Evolutionary conservation across 371 early-diverging fungal genomes (phyloP), one percentile per base, ranked within the genome.

Genomic region (Funneliformis caledonium): DNA sequence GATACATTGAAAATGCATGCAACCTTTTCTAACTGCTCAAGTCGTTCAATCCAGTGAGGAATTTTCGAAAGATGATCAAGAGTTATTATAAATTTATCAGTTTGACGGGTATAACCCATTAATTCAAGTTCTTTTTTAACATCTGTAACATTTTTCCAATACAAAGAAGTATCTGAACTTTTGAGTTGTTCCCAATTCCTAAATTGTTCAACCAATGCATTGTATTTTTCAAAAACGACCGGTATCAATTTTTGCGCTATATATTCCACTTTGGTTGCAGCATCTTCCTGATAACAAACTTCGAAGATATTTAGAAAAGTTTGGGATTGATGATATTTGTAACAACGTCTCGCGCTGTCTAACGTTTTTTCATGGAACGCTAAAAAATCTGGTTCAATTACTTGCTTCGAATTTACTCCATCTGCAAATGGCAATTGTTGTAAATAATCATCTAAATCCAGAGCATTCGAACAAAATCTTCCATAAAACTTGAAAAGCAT

Each of bases 271-370:
- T 37, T 37, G 37, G 37, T 72, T 48, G 50, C 19, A 70, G 43
- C 16, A 0, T 52, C 69, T 56, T 67, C 56, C 6, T 78, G 33
- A 6, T 68, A 45, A 22, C 9, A 26, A 19, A 9, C 22, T 14
- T 78, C 78, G 47, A 78, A 78, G 59, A 78, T 37, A n/a, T 78
- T 78, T 11, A 19, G 0, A 56, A 78, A 78, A 16, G 78, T 78
- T 68, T 56, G 10, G 4, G 78, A 78, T 43, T 78, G 67, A 14
- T 26, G 10, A 12, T 16, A 52, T 42, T 50, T 67, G 56, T 78
- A 37, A 33, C 9, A 42, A 12, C 42, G 26, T 78, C 69, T 42
- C 8, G 78, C 78, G 56, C 45, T 16, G 31, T 37, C 37, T 43
- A 14, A 16, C 14, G 45, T 68, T 52, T 26, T 42, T 14, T 69